Evolutionary conservation across 768 basidiomycete species (phyloP).

Genomic region (Kwoniella botswanensis): DNA sequence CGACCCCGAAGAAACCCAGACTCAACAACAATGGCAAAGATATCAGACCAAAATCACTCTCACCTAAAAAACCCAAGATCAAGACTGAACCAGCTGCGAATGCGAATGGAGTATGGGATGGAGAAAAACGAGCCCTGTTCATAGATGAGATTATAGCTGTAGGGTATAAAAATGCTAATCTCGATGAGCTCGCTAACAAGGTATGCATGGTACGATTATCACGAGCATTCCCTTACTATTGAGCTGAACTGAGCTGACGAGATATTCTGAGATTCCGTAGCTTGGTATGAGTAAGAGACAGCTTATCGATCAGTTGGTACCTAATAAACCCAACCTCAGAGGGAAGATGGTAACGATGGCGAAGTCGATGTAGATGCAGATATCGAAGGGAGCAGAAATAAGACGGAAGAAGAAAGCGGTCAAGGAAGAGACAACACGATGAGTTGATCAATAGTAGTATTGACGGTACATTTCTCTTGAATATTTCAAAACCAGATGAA

Average conservation of each 20-base stretch:
- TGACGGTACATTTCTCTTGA: too few relatives aligned
- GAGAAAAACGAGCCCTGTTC: slow-evolving; percentile 27
- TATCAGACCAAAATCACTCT: not conserved
- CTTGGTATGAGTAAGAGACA: slow-evolving; percentile 39
- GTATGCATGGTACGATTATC: slow-evolving; percentile 15
- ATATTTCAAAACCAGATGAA: too few relatives aligned
- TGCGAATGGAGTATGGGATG: slow-evolving; percentile 32
- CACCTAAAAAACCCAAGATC: not conserved
- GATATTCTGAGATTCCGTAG: slow-evolving; percentile 4
- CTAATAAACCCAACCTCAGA: slow-evolving; percentile 32
- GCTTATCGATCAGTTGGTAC: slow-evolving; percentile 42
- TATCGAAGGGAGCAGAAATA: too few relatives aligned
- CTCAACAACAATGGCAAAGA: not conserved
- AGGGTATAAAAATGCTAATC: slow-evolving; percentile 35
- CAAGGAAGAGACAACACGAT: too few relatives aligned
- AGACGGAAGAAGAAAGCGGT: too few relatives aligned
- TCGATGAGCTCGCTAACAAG: slow-evolving; percentile 29
- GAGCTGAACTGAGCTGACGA: too few relatives aligned
- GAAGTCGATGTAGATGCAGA: slow-evolving; percentile 5
- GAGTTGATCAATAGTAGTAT: too few relatives aligned
- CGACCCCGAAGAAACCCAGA: slow-evolving; percentile 12
- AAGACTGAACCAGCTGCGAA: not conserved
- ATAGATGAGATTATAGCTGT: slow-evolving; percentile 36
- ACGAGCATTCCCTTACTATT: too few relatives aligned
- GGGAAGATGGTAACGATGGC: slow-evolving; percentile 30